Base-by-base conservation (phyloP, 2,329 filamentous ascomycete species). In the Metarhizium sp. region DNA sequence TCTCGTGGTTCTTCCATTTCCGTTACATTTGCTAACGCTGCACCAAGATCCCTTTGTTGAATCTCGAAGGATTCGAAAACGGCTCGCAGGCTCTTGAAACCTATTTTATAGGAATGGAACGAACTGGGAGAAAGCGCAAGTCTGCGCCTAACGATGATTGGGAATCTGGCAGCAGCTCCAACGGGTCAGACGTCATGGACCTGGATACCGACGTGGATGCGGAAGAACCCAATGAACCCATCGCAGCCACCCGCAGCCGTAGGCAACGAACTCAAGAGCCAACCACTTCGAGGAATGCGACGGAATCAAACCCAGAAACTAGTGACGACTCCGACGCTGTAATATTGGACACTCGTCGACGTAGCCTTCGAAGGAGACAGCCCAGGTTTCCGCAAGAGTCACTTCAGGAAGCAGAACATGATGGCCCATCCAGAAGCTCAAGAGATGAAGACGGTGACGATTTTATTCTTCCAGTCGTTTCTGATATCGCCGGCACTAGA, bases 361-460 rank as follows among this genome's bases (percentile, higher is more conserved):
- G 54, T 20, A 58, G 56, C 51, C 43, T 50, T 25, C 54, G 56
- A 16, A 56, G 40, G 10, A 53, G 34, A 16, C 51, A 56, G 30
- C 32, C 18, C 18, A 47, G 54, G 34, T 52, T 52, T 40, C 25
- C 54, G 32, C 18, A 54, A 1, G 10, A 40, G 4, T 43, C 34
- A 5, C 8, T 36, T 18, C 45, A 43, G 14, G 47, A 43, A 3
- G 18, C 7, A 18, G 16, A 42, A 13, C n/a, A 32, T 8, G 51
- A 40, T 14, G 16, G 7, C 20, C 45, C 14, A 3, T 25, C 53
- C 29, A 45, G 32, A 38, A 16, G 6, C 6, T 6, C 40, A n/a
- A 38, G 30, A n/a, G 69, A 68, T 11, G 66, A 65, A 10, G 65
- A 68, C 3, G 70, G 73, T 42, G 68, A 62, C 10, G 66, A 70